Base-by-base conservation (phyloP, 2,329 filamentous ascomycete genomes). In the Aspergillus piperis region DNA sequence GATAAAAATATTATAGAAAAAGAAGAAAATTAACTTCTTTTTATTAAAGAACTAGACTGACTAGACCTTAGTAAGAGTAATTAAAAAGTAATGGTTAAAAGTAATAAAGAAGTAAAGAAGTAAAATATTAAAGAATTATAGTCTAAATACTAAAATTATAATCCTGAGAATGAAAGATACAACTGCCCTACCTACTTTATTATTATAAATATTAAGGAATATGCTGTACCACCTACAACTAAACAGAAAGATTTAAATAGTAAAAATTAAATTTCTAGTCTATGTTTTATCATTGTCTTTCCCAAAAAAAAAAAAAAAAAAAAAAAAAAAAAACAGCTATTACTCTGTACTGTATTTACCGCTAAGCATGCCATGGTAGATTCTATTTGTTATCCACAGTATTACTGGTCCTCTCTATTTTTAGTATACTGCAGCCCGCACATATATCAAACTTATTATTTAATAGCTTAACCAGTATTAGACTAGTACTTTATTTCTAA, bases 401-500 rank as follows among this genome's bases (percentile, higher is more conserved):
- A n/a, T 3, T 42, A 19, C 39, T 19, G 39, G 8, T 8, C 39
- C 17, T 17, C 17, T 42, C 39, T 17, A 3, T 17, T 17, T 17
- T 42, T 3, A 42, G n/a, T n/a, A n/a, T n/a, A n/a, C n/a, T n/a
- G n/a, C n/a, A n/a, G n/a, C n/a, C n/a, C n/a, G n/a, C n/a, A n/a
- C n/a, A n/a, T n/a, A n/a, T n/a, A n/a, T n/a, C n/a, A n/a, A n/a
- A n/a, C n/a, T n/a, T n/a, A n/a, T n/a, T n/a, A n/a, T n/a, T n/a
- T n/a, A n/a, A n/a, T n/a, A n/a, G n/a, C n/a, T 42, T 19, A 42
- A 42, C 39, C 17, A 42, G n/a, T 19, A 17, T 42, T 55, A 51
- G 63, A 63, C 55, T 67, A 60, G 56, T 65, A 67, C 56, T 67
- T 62, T 25, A 65, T 19, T 42, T 65, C 63, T 59, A 57, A 61